A percentile compares a stretch with the other conserved stretches of the same genome.
Evolutionary conservation across 192 early-diverging fungal species (phyloP).

Genomic region (Backusella circina): DNA sequence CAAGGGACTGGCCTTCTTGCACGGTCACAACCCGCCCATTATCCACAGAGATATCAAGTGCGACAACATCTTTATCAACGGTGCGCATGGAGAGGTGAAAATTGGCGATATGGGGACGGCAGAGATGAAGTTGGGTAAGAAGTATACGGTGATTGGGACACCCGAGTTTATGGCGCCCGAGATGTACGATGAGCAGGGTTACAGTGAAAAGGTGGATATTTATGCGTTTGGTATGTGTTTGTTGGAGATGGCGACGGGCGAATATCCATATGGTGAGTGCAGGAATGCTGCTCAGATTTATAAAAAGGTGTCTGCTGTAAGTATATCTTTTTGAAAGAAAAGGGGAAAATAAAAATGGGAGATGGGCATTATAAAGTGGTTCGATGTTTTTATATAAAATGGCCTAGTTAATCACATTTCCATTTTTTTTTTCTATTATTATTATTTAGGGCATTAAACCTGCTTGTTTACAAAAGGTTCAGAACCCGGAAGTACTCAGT

Average conservation of each 20-base stretch:
- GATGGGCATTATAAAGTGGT: not conserved
- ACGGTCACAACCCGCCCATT: slow-evolving; percentile 72
- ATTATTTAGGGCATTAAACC: slow-evolving; percentile 63
- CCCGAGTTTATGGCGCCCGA: slow-evolving; percentile 93
- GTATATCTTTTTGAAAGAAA: not conserved
- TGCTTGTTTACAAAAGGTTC: slow-evolving; percentile 53
- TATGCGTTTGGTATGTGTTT: slow-evolving; percentile 90
- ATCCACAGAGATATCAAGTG: slow-evolving; percentile 84
- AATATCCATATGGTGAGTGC: slow-evolving; percentile 86
- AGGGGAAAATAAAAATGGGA: not conserved
- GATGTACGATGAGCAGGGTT: slow-evolving; percentile 80
- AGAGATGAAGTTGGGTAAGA: slow-evolving; percentile 77
- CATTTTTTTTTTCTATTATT: not conserved
- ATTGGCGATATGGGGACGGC: no score
- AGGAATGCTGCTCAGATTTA: slow-evolving; percentile 83
- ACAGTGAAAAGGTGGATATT: slow-evolving; percentile 86
- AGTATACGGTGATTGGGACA: slow-evolving; percentile 76
- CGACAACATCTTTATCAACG: no score
- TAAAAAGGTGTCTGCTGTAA: slow-evolving; percentile 67
- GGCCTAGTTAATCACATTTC: not conserved
- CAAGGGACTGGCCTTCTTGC: slow-evolving; percentile 75
- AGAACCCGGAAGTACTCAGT: slow-evolving; percentile 51
- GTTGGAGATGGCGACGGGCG: slow-evolving; percentile 69
- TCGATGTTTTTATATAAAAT: not conserved
- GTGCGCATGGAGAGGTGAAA: no score